Conservation (phyloP, 768 basidiomycete genomes). For the Mycena pura region DNA sequence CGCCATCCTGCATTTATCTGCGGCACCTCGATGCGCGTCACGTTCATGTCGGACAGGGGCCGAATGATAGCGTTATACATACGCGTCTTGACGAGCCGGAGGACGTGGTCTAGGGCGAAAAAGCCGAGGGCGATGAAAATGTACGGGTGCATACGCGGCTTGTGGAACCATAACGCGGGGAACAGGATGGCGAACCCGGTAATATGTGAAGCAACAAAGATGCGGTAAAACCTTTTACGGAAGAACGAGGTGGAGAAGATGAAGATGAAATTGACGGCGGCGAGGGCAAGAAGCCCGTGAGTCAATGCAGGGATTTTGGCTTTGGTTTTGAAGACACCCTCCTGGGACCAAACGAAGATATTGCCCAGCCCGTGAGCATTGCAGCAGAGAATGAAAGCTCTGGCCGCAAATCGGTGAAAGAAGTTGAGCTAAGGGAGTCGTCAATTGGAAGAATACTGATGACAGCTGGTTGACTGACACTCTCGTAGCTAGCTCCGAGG, state of each 20-base stretch:
- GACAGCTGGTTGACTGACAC: slow-evolving; percentile 35
- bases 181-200: slow-evolving; percentile 47
- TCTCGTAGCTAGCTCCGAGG: slow-evolving; percentile 54
- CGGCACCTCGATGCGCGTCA: slow-evolving; percentile 55
- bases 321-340: slow-evolving; percentile 34
- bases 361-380: slow-evolving; percentile 51
- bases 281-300: slow-evolving; percentile 48
- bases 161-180: slow-evolving; percentile 51
- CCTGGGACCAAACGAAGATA: slow-evolving; percentile 47
- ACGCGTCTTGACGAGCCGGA: slow-evolving; percentile 57
- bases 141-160: slow-evolving; percentile 45
- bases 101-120: slow-evolving; percentile 53
- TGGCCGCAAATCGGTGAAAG: slow-evolving; percentile 61
- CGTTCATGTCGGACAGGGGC: slow-evolving; percentile 51
- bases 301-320: slow-evolving; percentile 35
- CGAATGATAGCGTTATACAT: slow-evolving; percentile 50
- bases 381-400: slow-evolving; percentile 47
- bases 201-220: slow-evolving; percentile 61
- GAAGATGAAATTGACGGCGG: slow-evolving; percentile 48
- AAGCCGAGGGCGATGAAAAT: slow-evolving; percentile 46
- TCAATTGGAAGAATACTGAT: background rate
- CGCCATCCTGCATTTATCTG: slow-evolving; percentile 60
- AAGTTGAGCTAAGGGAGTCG: slow-evolving; percentile 52
- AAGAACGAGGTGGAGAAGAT: slow-evolving; percentile 54
- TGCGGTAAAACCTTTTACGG: slow-evolving; percentile 52